phyloP scores from a whole-genome alignment of 805 yeast genomes.

The Cyberlindnera maritima region DNA sequence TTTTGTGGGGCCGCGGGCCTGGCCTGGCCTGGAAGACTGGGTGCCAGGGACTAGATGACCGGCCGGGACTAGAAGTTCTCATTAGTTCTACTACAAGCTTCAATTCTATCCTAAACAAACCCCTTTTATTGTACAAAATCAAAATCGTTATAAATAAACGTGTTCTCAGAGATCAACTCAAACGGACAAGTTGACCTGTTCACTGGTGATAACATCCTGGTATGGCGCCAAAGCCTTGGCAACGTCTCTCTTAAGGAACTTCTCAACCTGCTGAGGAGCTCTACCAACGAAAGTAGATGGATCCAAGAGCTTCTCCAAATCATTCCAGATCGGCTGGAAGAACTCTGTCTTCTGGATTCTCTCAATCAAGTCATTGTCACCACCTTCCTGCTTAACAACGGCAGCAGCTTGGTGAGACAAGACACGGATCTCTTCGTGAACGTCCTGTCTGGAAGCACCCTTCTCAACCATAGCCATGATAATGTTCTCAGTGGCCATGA shows the following conservation, averaged over 20 bases:
- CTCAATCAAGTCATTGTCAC: conserved; percentile 95
- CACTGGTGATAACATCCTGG: conserved; percentile 54
- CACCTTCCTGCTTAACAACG: conserved; percentile 97
- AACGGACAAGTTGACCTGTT: conserved; percentile 77
- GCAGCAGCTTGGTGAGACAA: conserved; percentile 96
- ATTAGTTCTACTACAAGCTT: not conserved
- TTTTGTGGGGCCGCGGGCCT: too few relatives aligned
- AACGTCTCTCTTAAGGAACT: conserved; percentile 83
- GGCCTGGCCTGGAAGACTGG: too few relatives aligned
- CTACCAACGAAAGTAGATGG: conserved; percentile 97
- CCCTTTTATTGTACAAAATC: not conserved
- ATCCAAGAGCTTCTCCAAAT: conserved; percentile 77
- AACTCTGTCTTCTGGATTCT: conserved; percentile 74
- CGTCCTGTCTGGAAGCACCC: conserved; percentile 97
- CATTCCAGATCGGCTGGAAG: conserved; percentile 85
- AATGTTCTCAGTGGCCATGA: conserved; percentile 99
- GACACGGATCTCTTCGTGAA: conserved; percentile 96
- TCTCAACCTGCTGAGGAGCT: conserved; percentile 97
- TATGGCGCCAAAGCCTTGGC: conserved; percentile 75
- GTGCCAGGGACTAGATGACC: too few relatives aligned
- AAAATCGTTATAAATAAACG: not conserved
- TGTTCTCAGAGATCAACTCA: conserved; percentile 26
- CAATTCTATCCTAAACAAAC: not conserved
- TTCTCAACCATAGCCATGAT: conserved; percentile 99
- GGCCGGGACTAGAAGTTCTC: not conserved